A percentile compares a stretch with the other conserved stretches of the same genome.
Conservation (phyloP, 768 basidiomycete species). For the Suillus discolor region DNA sequence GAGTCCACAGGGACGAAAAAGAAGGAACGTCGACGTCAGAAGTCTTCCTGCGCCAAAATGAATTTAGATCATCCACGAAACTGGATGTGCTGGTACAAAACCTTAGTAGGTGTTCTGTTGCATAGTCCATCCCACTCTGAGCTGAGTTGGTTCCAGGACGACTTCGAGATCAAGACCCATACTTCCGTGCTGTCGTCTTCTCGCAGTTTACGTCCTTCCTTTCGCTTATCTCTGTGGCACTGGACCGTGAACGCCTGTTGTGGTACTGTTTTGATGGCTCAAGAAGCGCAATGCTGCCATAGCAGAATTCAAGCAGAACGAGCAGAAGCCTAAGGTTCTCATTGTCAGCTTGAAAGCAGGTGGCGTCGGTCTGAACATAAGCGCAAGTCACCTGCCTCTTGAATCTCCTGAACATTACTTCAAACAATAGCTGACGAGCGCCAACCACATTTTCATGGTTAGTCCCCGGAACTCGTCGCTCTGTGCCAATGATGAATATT, state of each 20-base stretch:
- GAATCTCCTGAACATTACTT: constrained; percentile 11
- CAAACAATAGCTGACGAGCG: constrained; percentile 60
- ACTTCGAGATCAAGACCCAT: constrained; percentile 69
- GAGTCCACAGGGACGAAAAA: constrained; percentile 20
- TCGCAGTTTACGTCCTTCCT: constrained; percentile 90
- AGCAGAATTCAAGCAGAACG: constrained; percentile 71
- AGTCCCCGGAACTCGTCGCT: constrained; percentile 12
- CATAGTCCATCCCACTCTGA: neutral
- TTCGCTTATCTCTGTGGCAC: constrained; percentile 72
- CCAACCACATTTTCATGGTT: constrained; percentile 88
- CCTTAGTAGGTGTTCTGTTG: constrained; percentile 52
- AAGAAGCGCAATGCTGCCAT: constrained; percentile 78
- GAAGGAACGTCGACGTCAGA: constrained; percentile 34
- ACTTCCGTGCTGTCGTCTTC: constrained; percentile 84
- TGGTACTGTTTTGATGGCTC: constrained; percentile 90
- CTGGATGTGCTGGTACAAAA: constrained; percentile 78
- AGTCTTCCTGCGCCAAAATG: constrained; percentile 71
- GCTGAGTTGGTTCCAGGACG: constrained; percentile 42
- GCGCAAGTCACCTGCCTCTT: constrained; percentile 21
- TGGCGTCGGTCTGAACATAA: constrained; percentile 86
- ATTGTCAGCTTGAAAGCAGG: constrained; percentile 87
- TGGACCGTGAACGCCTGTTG: constrained; percentile 68
- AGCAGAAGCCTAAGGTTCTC: constrained; percentile 72
- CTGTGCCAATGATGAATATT: constrained; percentile 9
- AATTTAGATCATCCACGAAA: constrained; percentile 91